These are phyloP conservation scores for Globisporangium recalcitrans DNA, from an alignment of 352 stramenopile species.

Conservation along the genomic window DNA sequence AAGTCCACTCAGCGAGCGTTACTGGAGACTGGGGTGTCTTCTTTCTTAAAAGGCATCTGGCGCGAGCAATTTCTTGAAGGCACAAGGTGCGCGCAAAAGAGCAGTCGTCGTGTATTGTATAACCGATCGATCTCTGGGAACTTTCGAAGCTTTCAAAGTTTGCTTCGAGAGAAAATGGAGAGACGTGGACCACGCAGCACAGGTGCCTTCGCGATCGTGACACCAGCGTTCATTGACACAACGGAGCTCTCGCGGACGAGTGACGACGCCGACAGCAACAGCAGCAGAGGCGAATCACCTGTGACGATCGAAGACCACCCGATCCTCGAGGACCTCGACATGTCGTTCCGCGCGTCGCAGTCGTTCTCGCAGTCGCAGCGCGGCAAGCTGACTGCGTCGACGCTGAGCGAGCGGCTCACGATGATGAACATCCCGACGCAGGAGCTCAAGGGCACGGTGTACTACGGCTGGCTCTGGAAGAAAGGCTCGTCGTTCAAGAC, in stretches of 20 bases:
- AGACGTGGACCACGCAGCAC: constrained; percentile 2
- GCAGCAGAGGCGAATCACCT: constrained; percentile 10
- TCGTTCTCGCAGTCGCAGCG: constrained; percentile 15
- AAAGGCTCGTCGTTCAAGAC: constrained; percentile 68
- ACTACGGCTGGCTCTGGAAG: constrained; percentile 79
- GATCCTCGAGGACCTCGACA: constrained; percentile 11
- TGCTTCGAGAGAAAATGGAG: background rate
- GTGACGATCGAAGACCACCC: constrained; percentile 14
- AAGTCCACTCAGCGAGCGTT: background rate
- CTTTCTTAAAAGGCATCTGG: constrained; percentile 4
- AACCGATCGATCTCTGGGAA: background rate
- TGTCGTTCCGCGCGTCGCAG: constrained; percentile 15
- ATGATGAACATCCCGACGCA: constrained; percentile 64
- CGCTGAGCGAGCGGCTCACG: constrained; percentile 49
- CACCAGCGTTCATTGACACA: constrained; percentile 18
- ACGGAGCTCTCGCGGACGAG: constrained; percentile 12
- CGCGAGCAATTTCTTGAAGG: constrained; percentile 1
- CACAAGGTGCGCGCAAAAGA: background rate
- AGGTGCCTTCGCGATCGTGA: background rate
- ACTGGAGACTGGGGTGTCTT: background rate
- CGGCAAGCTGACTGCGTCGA: constrained; percentile 15
- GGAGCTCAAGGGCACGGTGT: constrained; percentile 47
- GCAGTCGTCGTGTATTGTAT: background rate
- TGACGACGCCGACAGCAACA: background rate
- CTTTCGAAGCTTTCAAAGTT: background rate